Evolutionary conservation across 2,329 filamentous ascomycete species (phyloP), one percentile per base, ranked within the genome.

Genomic region (Leptographium wingfieldii): DNA sequence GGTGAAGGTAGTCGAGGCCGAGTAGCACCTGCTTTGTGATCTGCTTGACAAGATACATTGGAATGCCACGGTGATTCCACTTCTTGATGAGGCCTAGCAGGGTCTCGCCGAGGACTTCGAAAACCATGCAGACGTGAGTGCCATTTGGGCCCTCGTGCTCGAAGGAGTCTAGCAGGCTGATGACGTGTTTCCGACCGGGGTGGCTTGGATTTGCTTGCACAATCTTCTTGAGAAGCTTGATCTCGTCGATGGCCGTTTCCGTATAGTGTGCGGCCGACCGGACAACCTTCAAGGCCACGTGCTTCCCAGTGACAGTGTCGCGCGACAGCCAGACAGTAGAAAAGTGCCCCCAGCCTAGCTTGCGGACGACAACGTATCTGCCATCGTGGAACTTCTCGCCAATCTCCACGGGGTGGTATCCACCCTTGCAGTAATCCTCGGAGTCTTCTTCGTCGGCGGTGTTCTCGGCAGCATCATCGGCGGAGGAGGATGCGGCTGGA

Each of bases 381-480:
- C 90, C 92, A 72, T 97, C 90, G 73, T 97, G 97, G 82, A 96
- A 97, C 70, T 91, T 88, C 76, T 99, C 94, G 68, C 94, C 94
- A 62, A 97, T 87, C 68, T 85, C 82, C 56, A 99, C 94, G 3
- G 94, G 94, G 71, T 99, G 94, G 74, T 97, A 99, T 63, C 94
- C 94, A 69, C 94, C 94, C 76, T 97, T 97, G 82, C 92, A 96
- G 78, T 99, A 99, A 74, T 99, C 94, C 75, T 97, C 92, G 55
- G 90, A 96, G 74, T 99, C 94, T 76, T 99, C 94, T 76, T 99
- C 94, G 72, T 97, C 94, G 70, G 92, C 92, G 48, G 92, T 95
- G 71, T 94, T 92, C 69, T 96, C 92, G 73, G 87, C 84, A 67
- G 83, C 81, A 72, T 96, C 92, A 74, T 92, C 91, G 67, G 84